Percentiles rank a stretch among this genome's conserved stretches.
Evolutionary conservation across 2,329 filamentous ascomycete genomes (phyloP).

Genomic region (Byssoonygena ceratinophila): DNA sequence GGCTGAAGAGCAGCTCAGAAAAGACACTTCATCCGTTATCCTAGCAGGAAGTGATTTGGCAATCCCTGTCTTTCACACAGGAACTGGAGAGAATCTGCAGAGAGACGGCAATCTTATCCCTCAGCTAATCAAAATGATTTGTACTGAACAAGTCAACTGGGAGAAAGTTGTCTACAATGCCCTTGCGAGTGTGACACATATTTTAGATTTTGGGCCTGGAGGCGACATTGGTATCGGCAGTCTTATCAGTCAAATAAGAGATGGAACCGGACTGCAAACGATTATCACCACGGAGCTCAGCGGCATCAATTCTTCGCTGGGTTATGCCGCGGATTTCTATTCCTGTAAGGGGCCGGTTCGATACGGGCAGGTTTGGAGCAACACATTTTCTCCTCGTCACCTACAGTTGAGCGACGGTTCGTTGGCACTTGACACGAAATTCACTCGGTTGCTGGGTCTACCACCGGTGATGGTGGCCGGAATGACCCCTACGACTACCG

Average conservation of each 20-base stretch:
- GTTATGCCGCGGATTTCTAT: constrained; percentile 95
- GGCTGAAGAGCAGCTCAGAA: constrained; percentile 69
- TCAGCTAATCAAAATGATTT: constrained; percentile 81
- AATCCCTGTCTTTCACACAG: constrained; percentile 82
- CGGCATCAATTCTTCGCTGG: constrained; percentile 78
- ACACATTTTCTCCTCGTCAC: constrained; percentile 85
- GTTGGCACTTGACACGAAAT: constrained; percentile 89
- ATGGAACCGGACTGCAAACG: constrained; percentile 91
- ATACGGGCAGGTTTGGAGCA: constrained; percentile 93
- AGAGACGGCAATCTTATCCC: constrained; percentile 72
- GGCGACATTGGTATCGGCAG: constrained; percentile 93
- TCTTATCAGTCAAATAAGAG: constrained; percentile 96
- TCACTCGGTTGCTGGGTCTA: constrained; percentile 74
- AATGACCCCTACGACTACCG: constrained; percentile 84
- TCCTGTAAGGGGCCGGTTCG: constrained; percentile 92
- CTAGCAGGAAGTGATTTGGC: constrained; percentile 64
- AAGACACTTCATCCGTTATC: constrained; percentile 71
- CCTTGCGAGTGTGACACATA: constrained; percentile 82
- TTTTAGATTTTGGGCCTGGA: constrained; percentile 91
- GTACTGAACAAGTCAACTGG: constrained; percentile 88
- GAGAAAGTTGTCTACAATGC: constrained; percentile 68
- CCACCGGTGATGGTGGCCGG: constrained; percentile 83
- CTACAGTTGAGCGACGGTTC: constrained; percentile 71
- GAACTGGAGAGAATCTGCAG: constrained; percentile 73
- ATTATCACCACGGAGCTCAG: constrained; percentile 86